Evolutionary conservation across 306 rosid genomes (phyloP).

Genomic region (Cyamopsis tetragonoloba): DNA sequence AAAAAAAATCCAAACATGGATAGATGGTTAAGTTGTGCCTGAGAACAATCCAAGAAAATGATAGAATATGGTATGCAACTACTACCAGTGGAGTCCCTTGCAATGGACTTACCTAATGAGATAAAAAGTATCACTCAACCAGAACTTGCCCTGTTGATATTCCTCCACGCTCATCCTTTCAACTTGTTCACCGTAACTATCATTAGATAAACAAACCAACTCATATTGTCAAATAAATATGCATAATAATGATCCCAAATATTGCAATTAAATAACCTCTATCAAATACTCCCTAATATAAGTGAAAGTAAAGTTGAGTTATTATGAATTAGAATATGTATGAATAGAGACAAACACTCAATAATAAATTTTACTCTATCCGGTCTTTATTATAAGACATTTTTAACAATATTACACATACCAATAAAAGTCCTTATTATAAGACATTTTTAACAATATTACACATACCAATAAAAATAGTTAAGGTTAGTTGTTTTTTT

Average conservation of each 20-base stretch:
- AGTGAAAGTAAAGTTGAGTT: neutral
- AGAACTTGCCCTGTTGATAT: conserved; percentile 69
- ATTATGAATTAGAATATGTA: conserved; percentile 7
- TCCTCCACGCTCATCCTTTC: conserved; percentile 72
- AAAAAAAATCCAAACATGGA: neutral
- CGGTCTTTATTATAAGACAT: no score
- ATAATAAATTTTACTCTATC: no score
- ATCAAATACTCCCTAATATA: conserved; percentile 13
- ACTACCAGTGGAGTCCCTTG: conserved; percentile 10
- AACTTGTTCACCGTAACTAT: conserved; percentile 56
- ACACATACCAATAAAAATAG: no score
- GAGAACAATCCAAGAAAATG: neutral
- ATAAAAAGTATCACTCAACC: conserved; percentile 71
- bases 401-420: no score
- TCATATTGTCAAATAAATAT: conserved; percentile 10
- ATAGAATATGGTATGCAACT: neutral
- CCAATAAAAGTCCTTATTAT: no score
- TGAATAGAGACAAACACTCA: neutral
- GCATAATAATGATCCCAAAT: conserved; percentile 6
- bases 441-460: no score
- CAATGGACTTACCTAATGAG: conserved; percentile 65
- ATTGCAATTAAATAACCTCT: conserved; percentile 2
- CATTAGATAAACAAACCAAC: conserved; percentile 27
- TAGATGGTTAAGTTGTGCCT: neutral
- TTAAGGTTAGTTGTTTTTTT: no score